phyloP scores from a whole-genome alignment of 805 yeast species.

The Starmera dryadoides region DNA sequence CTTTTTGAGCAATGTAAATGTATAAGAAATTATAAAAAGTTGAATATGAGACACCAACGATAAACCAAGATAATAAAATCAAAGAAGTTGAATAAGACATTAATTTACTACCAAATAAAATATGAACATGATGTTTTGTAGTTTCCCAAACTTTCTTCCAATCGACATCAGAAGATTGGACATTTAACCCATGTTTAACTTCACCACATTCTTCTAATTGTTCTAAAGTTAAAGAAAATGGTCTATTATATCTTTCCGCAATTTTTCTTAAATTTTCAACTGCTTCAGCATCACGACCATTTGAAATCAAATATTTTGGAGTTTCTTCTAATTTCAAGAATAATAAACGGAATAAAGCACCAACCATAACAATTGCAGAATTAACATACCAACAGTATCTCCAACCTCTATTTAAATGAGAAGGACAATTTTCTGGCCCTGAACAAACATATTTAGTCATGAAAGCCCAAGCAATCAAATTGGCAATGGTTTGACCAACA shows the following conservation, averaged over 20 bases:
- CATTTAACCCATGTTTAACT: constrained; percentile 21
- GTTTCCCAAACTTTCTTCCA: constrained; percentile 5
- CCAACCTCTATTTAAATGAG: constrained; percentile 49
- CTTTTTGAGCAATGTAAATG: constrained; percentile 40
- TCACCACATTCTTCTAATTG: constrained; percentile 39
- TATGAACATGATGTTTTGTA: constrained; percentile 29
- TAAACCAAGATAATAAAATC: constrained; percentile 41
- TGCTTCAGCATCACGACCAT: constrained; percentile 44
- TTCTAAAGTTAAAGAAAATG: constrained; percentile 35
- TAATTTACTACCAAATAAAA: constrained; percentile 34
- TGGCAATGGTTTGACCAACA: constrained; percentile 46
- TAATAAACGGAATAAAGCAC: constrained; percentile 40
- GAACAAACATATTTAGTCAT: constrained; percentile 40
- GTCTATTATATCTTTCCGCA: constrained; percentile 37
- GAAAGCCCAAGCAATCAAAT: constrained; percentile 45
- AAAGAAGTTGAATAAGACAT: constrained; percentile 36
- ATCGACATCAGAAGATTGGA: not conserved
- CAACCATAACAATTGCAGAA: constrained; percentile 41
- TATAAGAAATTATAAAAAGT: constrained; percentile 46
- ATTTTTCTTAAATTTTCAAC: constrained; percentile 34
- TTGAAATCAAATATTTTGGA: constrained; percentile 43
- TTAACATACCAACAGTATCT: constrained; percentile 47
- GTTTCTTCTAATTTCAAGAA: constrained; percentile 39
- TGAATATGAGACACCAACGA: constrained; percentile 48
- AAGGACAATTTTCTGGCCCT: constrained; percentile 33